Conservation (phyloP, 2,329 filamentous ascomycete genomes). For the Neophaeococcomyces aloes region DNA sequence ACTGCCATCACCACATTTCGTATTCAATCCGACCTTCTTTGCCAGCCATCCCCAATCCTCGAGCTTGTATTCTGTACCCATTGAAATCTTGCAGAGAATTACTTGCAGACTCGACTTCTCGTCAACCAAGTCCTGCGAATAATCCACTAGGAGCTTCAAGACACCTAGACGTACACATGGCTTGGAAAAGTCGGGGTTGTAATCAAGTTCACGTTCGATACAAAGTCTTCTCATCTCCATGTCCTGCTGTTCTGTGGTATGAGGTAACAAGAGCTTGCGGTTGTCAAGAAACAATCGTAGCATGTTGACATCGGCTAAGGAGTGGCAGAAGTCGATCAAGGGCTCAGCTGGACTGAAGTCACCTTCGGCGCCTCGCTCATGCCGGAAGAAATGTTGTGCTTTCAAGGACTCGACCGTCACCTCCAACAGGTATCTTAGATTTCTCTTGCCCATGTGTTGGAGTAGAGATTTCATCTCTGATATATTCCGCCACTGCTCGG, state of each 20-base stretch:
- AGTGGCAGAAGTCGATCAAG: background rate
- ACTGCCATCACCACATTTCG: background rate
- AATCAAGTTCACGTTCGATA: background rate
- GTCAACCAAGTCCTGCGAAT: slow-evolving; percentile 5
- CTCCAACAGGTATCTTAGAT: background rate
- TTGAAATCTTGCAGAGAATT: background rate
- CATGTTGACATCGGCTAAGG: background rate
- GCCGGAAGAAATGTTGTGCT: slow-evolving; percentile 5
- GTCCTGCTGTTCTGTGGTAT: background rate
- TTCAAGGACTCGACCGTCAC: background rate
- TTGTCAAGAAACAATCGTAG: slow-evolving; percentile 3
- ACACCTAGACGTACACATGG: background rate
- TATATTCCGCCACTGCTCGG: slow-evolving; percentile 5
- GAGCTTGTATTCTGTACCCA: background rate
- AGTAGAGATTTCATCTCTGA: slow-evolving; percentile 6
- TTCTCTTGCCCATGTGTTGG: background rate
- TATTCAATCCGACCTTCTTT: background rate
- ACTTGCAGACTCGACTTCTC: background rate
- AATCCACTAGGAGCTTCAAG: background rate
- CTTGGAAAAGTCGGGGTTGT: background rate
- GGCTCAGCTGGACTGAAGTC: background rate
- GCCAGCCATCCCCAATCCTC: slow-evolving; percentile 6
- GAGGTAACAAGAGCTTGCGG: slow-evolving; percentile 2
- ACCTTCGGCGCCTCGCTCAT: slow-evolving; percentile 5
- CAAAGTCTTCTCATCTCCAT: background rate